Evolutionary conservation across 2,329 filamentous ascomycete genomes (phyloP).

Genomic region (Cordyceps cateniannulata): DNA sequence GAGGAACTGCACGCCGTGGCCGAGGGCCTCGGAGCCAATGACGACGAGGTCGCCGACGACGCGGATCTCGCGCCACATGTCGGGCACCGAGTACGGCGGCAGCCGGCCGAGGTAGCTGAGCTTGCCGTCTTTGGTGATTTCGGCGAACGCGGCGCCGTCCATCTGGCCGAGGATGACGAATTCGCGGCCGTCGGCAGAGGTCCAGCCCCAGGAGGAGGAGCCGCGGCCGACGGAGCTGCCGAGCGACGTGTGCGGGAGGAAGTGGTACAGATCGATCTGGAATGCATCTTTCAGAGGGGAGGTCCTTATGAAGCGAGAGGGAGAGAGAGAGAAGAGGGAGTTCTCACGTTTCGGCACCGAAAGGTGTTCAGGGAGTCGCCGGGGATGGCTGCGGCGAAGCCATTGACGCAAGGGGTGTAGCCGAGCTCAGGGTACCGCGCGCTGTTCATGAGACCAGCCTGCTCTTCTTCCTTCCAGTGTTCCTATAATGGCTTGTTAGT

Average conservation of each 20-base stretch:
- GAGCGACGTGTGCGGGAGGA: background rate
- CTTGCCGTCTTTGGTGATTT: background rate
- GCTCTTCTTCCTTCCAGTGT: background rate
- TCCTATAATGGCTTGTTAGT: background rate
- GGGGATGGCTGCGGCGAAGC: background rate
- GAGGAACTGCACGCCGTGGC: background rate
- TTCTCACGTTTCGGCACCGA: background rate
- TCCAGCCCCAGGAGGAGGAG: background rate
- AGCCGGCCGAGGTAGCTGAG: background rate
- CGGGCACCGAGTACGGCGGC: background rate
- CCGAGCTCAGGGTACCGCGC: background rate
- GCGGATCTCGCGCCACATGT: background rate
- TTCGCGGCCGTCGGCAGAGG: background rate
- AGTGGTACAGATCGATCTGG: background rate
- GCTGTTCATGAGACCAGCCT: background rate
- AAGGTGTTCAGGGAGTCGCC: background rate
- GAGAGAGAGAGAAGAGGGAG: too few relatives aligned
- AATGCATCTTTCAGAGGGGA: background rate
- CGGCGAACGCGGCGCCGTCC: background rate
- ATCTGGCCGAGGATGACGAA: background rate
- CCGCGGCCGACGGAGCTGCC: background rate
- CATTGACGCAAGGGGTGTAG: background rate
- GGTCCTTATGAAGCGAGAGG: background rate
- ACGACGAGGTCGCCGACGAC: background rate
- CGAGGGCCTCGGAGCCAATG: background rate